Conservation (phyloP, 345 rosid species). For the rapeseed (Brassica napus) region Da-Ae NC_063439.1:15492501-15493000, state of each 20-base stretch:
- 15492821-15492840: background rate
- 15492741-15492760: too few relatives aligned
- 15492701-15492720: too few relatives aligned
- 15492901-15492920: constrained; percentile 77
- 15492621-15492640: too few relatives aligned
- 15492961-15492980: constrained; percentile 46
- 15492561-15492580: background rate
- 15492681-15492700: too few relatives aligned
- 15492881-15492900: constrained; percentile 68
- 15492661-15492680: too few relatives aligned
- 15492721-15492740: too few relatives aligned
- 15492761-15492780: too few relatives aligned
- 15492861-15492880: constrained; percentile 60
- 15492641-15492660: too few relatives aligned
- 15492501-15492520: constrained; percentile 12
- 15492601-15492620: background rate
- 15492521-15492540: constrained; percentile 15
- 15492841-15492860: background rate
- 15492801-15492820: too few relatives aligned
- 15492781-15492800: too few relatives aligned
- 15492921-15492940: constrained; percentile 75
- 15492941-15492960: constrained; percentile 34
- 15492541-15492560: background rate
- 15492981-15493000: constrained; percentile 68
- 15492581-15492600: background rate